These are phyloP conservation scores for Ceratocystis cubensis DNA, from an alignment of 2,329 filamentous ascomycete genomes.

Conservation along the genomic window DNA sequence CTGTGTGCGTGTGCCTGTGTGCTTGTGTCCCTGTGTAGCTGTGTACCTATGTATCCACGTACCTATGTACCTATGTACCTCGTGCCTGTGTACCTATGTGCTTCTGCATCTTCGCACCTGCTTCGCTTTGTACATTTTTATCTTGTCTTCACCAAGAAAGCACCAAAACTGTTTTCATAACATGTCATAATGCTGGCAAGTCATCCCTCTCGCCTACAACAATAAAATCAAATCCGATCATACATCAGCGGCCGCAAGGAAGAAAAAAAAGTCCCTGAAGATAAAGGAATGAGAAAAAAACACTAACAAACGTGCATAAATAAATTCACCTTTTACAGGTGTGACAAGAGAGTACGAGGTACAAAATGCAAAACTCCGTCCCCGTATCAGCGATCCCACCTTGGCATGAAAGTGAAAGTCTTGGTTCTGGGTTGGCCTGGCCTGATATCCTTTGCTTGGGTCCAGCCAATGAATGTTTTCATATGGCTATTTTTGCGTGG, in stretches of 20 bases:
- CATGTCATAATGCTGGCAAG: too few relatives aligned
- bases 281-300: constrained; percentile 1
- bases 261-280: background rate
- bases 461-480: background rate
- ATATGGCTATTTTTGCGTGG: background rate
- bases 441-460: too few relatives aligned
- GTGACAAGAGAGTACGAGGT: background rate
- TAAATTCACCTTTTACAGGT: background rate
- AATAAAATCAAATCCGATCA: too few relatives aligned
- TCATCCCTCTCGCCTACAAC: too few relatives aligned
- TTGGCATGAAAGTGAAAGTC: background rate
- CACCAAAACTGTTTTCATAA: too few relatives aligned
- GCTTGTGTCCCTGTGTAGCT: background rate
- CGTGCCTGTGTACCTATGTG: background rate
- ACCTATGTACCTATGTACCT: too few relatives aligned
- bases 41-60: background rate
- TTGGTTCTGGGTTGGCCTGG: background rate
- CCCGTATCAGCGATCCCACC: background rate
- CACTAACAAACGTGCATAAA: background rate
- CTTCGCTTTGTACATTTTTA: background rate
- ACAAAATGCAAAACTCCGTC: constrained; percentile 4
- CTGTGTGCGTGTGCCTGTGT: background rate
- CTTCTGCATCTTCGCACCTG: too few relatives aligned
- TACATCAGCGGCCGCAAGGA: background rate
- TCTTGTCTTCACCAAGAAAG: background rate